Evolutionary conservation across 73 alveolate species (phyloP), one percentile per base, ranked within the genome.

Genomic region (Paramecium pentaurelia): DNA sequence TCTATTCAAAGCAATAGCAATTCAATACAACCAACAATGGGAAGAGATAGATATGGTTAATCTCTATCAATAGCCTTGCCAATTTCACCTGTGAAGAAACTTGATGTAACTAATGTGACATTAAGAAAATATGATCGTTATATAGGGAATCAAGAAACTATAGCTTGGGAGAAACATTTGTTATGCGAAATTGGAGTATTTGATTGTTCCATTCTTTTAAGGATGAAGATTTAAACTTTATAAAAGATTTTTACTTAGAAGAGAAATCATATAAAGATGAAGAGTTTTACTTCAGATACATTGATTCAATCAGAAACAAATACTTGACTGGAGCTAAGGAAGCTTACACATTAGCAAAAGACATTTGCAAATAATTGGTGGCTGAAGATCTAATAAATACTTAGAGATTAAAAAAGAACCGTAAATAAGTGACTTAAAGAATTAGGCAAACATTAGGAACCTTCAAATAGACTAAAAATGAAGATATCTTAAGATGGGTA

Each of bases 81-180:
- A 38, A 42, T 75, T 16, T 38, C 68, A 3, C 88, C 88, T 3
- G 60, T 42, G 2, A 75, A n/a, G 42, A 75, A 75, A 42, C 18
- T 75, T 3, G 88, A 75, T 38, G 18, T 75, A 3, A 42, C 60
- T 6, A 75, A 75, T 42, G 88, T 75, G 38, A 75, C 88, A 75
- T 42, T 75, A 36, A 37, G 88, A 75, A 75, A 75, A 42, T 75
- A 75, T 75, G 68, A 36, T 42, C 60, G 58, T 36, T 75, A 75
- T 75, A 75, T 22, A 12, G 88, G 88, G 9, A 75, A 75, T 38
- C 25, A 30, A 14, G 88, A 75, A 75, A 75, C 88, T 6, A 38
- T 75, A 22, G 64, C 88, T 6, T 75, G 88, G 88, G 88, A 75
- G 68, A 75, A 75, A 25, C 60, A 75, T 75, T 42, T 75, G 9